Evolutionary conservation across 768 basidiomycete genomes (phyloP).

Genomic region (Thelephora aurantiotincta): DNA sequence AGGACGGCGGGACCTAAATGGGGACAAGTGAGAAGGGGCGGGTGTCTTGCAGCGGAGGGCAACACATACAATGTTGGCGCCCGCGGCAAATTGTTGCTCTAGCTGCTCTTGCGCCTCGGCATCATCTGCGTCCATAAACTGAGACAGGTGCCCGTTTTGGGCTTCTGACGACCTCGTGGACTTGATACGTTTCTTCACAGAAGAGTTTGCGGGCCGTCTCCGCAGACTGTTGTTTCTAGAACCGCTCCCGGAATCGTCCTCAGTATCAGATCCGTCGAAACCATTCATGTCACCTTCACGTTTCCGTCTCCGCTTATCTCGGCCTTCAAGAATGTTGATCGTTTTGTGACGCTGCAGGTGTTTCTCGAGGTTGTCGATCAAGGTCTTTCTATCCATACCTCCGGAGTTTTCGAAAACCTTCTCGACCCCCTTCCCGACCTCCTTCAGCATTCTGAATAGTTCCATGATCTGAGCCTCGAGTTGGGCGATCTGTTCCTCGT

Average conservation of each 20-base stretch:
- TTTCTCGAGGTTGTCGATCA: slow-evolving; percentile 70
- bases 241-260: slow-evolving; percentile 41
- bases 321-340: slow-evolving; percentile 75
- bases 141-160: slow-evolving; percentile 45
- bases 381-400: slow-evolving; percentile 63
- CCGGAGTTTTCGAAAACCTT: slow-evolving; percentile 46
- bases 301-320: slow-evolving; percentile 19
- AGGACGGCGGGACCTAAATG: slow-evolving; percentile 44
- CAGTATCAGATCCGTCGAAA: slow-evolving; percentile 22
- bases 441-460: slow-evolving; percentile 85
- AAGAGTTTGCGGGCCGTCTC: slow-evolving; percentile 19
- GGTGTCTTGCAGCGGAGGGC: background rate
- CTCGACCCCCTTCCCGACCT: slow-evolving; percentile 66
- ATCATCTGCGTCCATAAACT: slow-evolving; percentile 86
- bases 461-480: slow-evolving; percentile 90
- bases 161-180: slow-evolving; percentile 24
- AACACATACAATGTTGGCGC: slow-evolving; percentile 51
- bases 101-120: slow-evolving; percentile 75
- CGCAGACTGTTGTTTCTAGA: slow-evolving; percentile 38
- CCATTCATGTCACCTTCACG: slow-evolving; percentile 15
- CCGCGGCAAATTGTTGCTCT: slow-evolving; percentile 69
- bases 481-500: slow-evolving; percentile 78
- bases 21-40: slow-evolving; percentile 1
- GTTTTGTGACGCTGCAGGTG: slow-evolving; percentile 77
- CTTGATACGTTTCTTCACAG: slow-evolving; percentile 18